phyloP scores from a whole-genome alignment of 352 stramenopile species.

The Phytophthora tubulina region DNA sequence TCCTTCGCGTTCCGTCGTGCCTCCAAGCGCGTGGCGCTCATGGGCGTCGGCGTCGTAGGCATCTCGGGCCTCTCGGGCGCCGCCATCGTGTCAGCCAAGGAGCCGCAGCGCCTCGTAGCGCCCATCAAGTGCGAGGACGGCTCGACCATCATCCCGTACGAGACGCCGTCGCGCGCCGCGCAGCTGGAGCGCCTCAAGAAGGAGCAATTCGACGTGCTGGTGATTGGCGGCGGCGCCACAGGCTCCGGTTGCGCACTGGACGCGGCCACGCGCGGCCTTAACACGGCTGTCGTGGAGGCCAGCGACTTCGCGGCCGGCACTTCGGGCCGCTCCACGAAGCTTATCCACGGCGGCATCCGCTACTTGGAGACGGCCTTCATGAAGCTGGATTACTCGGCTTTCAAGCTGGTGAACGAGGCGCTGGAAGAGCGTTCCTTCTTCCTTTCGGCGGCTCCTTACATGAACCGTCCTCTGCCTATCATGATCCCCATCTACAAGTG shows the following conservation, averaged over 20 bases:
- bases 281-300: constrained; percentile 93
- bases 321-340: constrained; percentile 94
- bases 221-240: constrained; percentile 94
- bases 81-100: constrained; percentile 79
- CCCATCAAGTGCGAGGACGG: constrained; percentile 88
- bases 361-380: constrained; percentile 97
- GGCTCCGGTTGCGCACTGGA: constrained; percentile 93
- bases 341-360: constrained; percentile 96
- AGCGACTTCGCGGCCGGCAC: constrained; percentile 94
- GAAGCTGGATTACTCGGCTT: constrained; percentile 91
- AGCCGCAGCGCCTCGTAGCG: constrained; percentile 69
- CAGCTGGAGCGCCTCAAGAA: constrained; percentile 88
- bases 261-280: constrained; percentile 92
- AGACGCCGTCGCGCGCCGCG: constrained; percentile 71
- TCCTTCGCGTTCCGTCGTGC: constrained; percentile 68
- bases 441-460: constrained; percentile 93
- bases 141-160: constrained; percentile 85
- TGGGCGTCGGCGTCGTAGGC: constrained; percentile 58
- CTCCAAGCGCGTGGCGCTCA: constrained; percentile 61
- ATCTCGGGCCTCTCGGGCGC: constrained; percentile 64
- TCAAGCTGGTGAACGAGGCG: constrained; percentile 94
- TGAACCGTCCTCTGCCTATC: constrained; percentile 95
- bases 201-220: constrained; percentile 94
- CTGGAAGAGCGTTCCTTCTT: constrained; percentile 95
- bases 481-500: constrained; percentile 97